A percentile compares a stretch with the other conserved stretches of the same genome.
Evolutionary conservation across 345 rosid species (phyloP).

Genomic region (Brassica nigra): DNA sequence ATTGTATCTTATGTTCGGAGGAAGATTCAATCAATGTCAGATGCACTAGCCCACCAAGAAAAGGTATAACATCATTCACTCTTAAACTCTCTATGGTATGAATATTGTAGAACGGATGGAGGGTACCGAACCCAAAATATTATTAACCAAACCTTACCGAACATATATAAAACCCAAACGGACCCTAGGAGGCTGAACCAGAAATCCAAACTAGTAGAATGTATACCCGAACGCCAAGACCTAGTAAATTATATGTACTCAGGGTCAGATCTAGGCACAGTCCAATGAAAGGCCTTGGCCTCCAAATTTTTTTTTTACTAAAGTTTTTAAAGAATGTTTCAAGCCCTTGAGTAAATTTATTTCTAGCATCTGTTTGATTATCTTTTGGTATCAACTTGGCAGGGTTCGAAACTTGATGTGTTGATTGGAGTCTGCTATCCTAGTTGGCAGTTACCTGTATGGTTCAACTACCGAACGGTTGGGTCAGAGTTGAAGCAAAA

Average conservation of each 20-base stretch:
- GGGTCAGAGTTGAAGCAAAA: background rate
- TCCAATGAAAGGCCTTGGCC: too few species aligned
- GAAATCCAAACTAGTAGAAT: background rate
- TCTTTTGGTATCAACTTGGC: background rate
- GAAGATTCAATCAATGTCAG: slow-evolving; percentile 17
- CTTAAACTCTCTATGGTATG: background rate
- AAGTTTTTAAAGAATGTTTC: too few species aligned
- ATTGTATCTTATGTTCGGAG: slow-evolving; percentile 11
- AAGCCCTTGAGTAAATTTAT: background rate
- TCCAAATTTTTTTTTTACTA: too few species aligned
- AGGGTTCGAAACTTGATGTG: slow-evolving; percentile 15
- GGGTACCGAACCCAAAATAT: background rate
- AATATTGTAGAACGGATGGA: background rate
- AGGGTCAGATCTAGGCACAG: too few species aligned
- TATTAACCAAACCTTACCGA: background rate
- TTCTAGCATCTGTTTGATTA: background rate
- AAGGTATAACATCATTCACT: slow-evolving; percentile 12
- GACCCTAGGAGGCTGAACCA: background rate
- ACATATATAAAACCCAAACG: background rate
- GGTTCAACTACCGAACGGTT: slow-evolving; percentile 23
- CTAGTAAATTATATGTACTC: background rate
- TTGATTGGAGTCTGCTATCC: slow-evolving; percentile 23
- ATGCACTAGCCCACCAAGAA: slow-evolving; percentile 12
- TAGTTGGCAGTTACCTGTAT: slow-evolving; percentile 28
- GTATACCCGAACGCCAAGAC: background rate